phyloP scores from a whole-genome alignment of 73 alveolate species.

The Durusdinium trenchii region DNA sequence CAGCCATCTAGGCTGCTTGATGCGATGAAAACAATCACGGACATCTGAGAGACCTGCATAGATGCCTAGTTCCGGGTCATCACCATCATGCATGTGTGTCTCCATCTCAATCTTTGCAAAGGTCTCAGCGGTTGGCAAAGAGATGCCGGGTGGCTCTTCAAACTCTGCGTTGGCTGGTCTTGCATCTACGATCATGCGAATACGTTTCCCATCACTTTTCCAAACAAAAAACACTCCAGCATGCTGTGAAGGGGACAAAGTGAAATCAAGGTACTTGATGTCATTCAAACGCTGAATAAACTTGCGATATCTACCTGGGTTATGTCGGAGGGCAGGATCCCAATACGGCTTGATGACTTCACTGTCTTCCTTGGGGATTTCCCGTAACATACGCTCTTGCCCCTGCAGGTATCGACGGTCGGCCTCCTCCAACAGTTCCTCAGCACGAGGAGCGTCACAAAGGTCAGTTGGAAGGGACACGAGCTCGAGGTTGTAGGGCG shows the following conservation, averaged over 20 bases:
- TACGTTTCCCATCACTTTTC: background rate
- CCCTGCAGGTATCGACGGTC: conserved; percentile 11
- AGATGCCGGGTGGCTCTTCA: conserved; percentile 12
- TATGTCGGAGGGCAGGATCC: background rate
- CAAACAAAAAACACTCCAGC: background rate
- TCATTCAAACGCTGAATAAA: background rate
- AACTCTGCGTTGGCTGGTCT: conserved; percentile 12
- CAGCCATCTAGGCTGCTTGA: conserved; percentile 13
- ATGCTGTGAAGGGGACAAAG: background rate
- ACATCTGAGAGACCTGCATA: conserved; percentile 17
- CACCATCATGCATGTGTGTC: background rate
- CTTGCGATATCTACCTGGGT: background rate
- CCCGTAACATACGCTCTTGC: background rate
- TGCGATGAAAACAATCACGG: conserved; percentile 26
- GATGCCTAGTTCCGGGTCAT: background rate
- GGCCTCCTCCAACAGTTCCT: background rate
- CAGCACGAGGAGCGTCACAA: background rate
- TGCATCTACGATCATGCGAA: conserved; percentile 24
- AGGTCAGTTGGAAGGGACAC: background rate
- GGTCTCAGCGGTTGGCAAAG: background rate
- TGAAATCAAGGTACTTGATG: background rate
- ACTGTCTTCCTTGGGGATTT: background rate
- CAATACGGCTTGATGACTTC: background rate
- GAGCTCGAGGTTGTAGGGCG: conserved; percentile 52
- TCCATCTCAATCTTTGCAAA: background rate